Evolutionary conservation across 2,329 filamentous ascomycete genomes (phyloP).

Genomic region (Celoporthe dispersa): DNA sequence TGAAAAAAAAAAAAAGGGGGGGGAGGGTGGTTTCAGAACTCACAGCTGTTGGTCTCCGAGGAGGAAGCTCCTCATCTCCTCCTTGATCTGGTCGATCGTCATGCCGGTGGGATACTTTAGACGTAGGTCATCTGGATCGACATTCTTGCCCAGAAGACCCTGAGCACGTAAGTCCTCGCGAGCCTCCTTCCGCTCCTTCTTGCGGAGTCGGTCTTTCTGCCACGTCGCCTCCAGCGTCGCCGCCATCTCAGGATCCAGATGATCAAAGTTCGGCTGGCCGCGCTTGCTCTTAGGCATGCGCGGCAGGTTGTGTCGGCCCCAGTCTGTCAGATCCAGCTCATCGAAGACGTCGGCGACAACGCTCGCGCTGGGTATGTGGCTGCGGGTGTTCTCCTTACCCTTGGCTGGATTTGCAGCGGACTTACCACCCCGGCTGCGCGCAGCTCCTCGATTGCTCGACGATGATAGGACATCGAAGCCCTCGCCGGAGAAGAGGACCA

Average conservation of each 20-base stretch:
- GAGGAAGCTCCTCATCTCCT: constrained; percentile 76
- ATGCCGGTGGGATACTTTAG: constrained; percentile 77
- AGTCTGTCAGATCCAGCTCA: constrained; percentile 86
- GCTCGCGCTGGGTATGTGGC: constrained; percentile 42
- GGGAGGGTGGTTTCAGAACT: constrained; percentile 37
- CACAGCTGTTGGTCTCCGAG: constrained; percentile 66
- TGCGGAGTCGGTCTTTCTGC: constrained; percentile 72
- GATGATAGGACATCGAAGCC: constrained; percentile 2
- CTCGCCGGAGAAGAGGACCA: constrained; percentile 57
- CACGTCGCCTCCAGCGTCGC: constrained; percentile 61
- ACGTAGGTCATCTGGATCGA: constrained; percentile 62
- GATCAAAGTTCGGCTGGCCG: constrained; percentile 53
- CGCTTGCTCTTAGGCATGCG: constrained; percentile 67
- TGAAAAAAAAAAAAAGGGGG: no score
- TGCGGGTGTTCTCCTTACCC: constrained; percentile 3
- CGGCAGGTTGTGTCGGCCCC: constrained; percentile 67
- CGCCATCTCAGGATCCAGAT: constrained; percentile 71
- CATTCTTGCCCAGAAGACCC: constrained; percentile 66
- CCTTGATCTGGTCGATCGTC: constrained; percentile 69
- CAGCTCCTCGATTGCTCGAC: constrained; percentile 15
- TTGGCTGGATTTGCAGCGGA: not conserved
- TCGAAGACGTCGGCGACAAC: constrained; percentile 57
- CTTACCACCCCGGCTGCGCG: constrained; percentile 3
- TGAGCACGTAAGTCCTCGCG: constrained; percentile 70
- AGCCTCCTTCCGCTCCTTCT: constrained; percentile 70